Percentiles rank a stretch among this genome's conserved stretches.
Conservation (phyloP, 129 eudicot genomes). For the Artemisia tridentata region DNA sequence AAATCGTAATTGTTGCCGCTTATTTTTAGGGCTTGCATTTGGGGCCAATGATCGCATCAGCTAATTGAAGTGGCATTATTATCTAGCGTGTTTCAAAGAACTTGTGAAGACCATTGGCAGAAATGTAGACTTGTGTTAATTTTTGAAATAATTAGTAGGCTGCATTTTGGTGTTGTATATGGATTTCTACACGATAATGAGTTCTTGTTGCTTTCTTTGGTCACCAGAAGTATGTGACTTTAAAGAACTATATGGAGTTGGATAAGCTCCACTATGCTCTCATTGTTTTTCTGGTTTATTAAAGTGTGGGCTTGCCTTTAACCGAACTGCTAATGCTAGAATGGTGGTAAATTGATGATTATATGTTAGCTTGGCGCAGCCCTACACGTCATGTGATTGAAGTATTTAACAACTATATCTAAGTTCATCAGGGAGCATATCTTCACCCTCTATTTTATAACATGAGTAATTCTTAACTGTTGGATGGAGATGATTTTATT, state of each 20-base stretch:
- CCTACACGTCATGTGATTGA: not conserved
- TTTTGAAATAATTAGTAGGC: conserved; percentile 8
- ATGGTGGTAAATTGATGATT: conserved; percentile 14
- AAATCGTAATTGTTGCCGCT: not conserved
- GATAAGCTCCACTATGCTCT: conserved; percentile 4
- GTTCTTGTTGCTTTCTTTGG: not conserved
- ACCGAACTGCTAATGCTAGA: not conserved
- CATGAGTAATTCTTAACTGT: not conserved
- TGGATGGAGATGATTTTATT: not conserved
- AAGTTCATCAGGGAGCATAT: conserved; percentile 4
- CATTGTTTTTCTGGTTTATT: not conserved
- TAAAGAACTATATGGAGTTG: not conserved
- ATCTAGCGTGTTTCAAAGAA: not conserved
- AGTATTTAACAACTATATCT: no score
- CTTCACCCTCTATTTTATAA: not conserved
- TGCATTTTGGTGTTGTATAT: conserved; percentile 26
- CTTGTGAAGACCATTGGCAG: conserved; percentile 18
- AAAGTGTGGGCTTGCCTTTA: conserved; percentile 18
- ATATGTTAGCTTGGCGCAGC: not conserved
- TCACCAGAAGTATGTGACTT: not conserved
- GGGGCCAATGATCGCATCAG: conserved; percentile 48
- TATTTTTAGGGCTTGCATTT: conserved; percentile 61
- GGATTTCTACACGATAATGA: conserved; percentile 20
- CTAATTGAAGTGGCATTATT: conserved; percentile 1
- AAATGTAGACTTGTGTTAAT: conserved; percentile 1